Conservation (phyloP, 441 rosid genomes). For the Aleurites moluccanus region DNA sequence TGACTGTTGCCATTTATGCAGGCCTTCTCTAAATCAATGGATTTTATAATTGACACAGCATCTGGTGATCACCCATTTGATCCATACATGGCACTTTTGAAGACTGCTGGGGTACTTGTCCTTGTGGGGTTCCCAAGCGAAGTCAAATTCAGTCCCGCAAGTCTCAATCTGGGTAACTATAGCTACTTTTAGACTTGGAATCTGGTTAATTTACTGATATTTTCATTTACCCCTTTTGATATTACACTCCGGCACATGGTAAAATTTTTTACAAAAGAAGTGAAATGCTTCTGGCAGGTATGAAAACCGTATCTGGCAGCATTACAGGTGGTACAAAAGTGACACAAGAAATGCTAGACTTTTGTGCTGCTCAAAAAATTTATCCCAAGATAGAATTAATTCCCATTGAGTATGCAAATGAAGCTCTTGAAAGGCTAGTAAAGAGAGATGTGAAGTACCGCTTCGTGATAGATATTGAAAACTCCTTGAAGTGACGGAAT, state of each 20-base stretch:
- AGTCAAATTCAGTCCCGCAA: constrained; percentile 74
- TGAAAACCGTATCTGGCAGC: constrained; percentile 66
- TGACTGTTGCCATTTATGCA: constrained; percentile 26
- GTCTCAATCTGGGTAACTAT: constrained; percentile 51
- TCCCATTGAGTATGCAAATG: constrained; percentile 63
- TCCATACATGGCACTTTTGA: constrained; percentile 72
- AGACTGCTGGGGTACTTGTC: constrained; percentile 56
- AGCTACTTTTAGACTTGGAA: neutral
- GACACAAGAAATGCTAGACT: constrained; percentile 69
- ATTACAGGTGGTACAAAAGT: constrained; percentile 63
- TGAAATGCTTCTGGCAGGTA: constrained; percentile 41
- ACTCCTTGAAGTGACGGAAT: constrained; percentile 48
- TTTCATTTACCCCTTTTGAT: neutral
- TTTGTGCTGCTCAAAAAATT: constrained; percentile 64
- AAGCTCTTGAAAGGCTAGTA: constrained; percentile 71
- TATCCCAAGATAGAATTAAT: constrained; percentile 70
- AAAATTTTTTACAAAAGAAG: neutral
- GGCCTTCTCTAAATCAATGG: constrained; percentile 61
- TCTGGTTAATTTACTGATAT: neutral
- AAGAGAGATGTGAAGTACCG: constrained; percentile 79
- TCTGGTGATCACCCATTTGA: constrained; percentile 87
- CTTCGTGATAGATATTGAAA: constrained; percentile 76
- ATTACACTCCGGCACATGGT: too few species aligned
- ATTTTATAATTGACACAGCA: constrained; percentile 80
- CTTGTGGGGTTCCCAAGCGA: constrained; percentile 82